Evolutionary conservation across 73 alveolate species (phyloP), one percentile per base, ranked within the genome.

Genomic region (Paramecium pentaurelia): DNA sequence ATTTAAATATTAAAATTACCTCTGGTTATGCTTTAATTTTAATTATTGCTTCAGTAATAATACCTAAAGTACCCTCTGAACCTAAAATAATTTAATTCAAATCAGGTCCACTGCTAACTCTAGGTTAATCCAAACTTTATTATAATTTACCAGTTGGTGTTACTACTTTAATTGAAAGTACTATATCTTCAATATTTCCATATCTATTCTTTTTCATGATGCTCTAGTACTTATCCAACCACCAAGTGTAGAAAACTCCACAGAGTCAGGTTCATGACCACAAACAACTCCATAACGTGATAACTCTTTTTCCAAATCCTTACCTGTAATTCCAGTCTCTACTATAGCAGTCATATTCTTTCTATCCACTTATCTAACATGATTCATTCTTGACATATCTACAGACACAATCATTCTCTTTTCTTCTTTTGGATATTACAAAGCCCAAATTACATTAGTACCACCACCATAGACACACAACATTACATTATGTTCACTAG

Each of bases 241-340:
- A 37, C 99, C 99, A 11, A 96, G 89, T 42, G 97, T 89, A 1
- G 98, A 95, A 93, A 96, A 95, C 71, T 96, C 98, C 8, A 93
- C 95, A 36, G 98, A 95, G 80, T 96, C 99, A n/a, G 99, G 99
- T 73, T 96, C 99, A 87, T 96, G 99, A 11, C 99, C 99, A 42
- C 95, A 84, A 86, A 92, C 77, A 22, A 96, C 98, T 1, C 97
- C 99, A 90, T 95, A 95, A 86, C 92, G 94, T 60, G 91, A 91
- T 9, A 97, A 93, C 68, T 97, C 99, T 88, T 94, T 96, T 88
- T 96, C 99, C 49, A 96, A 84, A 64, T 97, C 99, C 32, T 92
- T 59, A 4, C 99, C 99, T 44, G 92, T 94, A 59, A 97, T 97
- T 42, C 98, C 99, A 34, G 98, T 96, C 77, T 97, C 97, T 34